These are phyloP conservation scores for Alloascoidea africana DNA, from an alignment of 805 yeast genomes.

Conservation along the genomic window DNA sequence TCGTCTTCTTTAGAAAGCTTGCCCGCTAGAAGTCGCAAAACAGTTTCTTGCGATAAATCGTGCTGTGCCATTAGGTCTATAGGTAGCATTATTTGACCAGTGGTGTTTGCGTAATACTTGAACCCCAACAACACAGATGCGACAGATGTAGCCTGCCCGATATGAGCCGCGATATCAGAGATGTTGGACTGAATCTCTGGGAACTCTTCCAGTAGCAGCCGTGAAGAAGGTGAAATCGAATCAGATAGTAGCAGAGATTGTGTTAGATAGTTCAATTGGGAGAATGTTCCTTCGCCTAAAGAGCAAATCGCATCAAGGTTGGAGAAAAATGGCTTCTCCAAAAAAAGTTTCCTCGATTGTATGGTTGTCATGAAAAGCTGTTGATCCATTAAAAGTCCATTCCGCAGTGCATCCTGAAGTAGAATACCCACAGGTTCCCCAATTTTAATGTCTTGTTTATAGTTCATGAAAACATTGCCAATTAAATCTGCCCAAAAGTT, in stretches of 20 bases:
- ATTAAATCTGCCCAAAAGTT: constrained; percentile 1
- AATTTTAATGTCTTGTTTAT: constrained; percentile 9
- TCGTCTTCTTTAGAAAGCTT: constrained; percentile 8
- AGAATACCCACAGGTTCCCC: constrained; percentile 57
- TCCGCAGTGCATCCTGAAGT: constrained; percentile 33
- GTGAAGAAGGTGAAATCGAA: constrained; percentile 38
- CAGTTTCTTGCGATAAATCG: constrained; percentile 46
- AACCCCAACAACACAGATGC: constrained; percentile 49
- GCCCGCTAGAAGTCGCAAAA: constrained; percentile 29
- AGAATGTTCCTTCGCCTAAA: constrained; percentile 66
- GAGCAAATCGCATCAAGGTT: constrained; percentile 46
- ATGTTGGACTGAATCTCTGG: constrained; percentile 26
- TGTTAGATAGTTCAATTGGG: constrained; percentile 56
- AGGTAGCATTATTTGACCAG: constrained; percentile 45
- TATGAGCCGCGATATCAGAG: constrained; percentile 57
- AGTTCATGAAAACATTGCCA: neutral
- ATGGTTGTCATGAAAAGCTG: constrained; percentile 43
- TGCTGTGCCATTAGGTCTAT: constrained; percentile 37
- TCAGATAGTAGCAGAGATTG: constrained; percentile 47
- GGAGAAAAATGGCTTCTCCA: constrained; percentile 29
- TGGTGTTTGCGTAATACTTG: constrained; percentile 35
- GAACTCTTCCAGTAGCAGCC: constrained; percentile 30
- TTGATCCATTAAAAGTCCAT: constrained; percentile 34
- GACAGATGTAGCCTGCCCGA: constrained; percentile 71
- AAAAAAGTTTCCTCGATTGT: constrained; percentile 39